Evolutionary conservation across 2,329 filamentous ascomycete species (phyloP).

Genomic region (Apiospora aurea): DNA sequence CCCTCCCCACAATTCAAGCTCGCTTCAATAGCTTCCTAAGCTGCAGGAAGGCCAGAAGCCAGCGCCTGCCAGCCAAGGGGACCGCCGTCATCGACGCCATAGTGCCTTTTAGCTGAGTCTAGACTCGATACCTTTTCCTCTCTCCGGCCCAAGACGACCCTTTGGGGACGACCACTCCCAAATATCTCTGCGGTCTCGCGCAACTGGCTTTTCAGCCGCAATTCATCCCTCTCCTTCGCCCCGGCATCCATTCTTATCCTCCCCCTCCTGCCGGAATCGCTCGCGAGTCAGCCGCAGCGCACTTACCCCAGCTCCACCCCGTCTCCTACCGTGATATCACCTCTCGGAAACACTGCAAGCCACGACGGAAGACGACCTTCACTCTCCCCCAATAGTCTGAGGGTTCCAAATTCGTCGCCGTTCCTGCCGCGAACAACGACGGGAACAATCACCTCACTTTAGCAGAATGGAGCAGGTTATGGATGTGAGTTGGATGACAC

Average conservation of each 20-base stretch:
- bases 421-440: constrained; percentile 2
- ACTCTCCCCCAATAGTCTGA: background rate
- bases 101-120: constrained; percentile 1
- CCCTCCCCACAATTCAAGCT: constrained; percentile 24
- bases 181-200: background rate
- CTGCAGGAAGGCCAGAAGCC: constrained; percentile 9
- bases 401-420: constrained; percentile 3
- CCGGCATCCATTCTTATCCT: background rate
- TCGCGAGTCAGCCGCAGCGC: constrained; percentile 14
- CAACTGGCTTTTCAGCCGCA: constrained; percentile 5
- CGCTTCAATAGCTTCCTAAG: constrained; percentile 22
- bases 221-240: background rate
- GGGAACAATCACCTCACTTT: background rate
- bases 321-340: constrained; percentile 22
- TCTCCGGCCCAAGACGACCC: background rate
- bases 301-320: constrained; percentile 21
- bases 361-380: background rate
- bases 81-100: constrained; percentile 14
- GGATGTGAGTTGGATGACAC: constrained; percentile 89
- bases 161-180: constrained; percentile 1
- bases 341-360: background rate
- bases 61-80: constrained; percentile 2
- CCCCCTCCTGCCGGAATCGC: background rate
- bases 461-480: constrained; percentile 77
- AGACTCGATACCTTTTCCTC: constrained; percentile 14